Evolutionary conservation across 1,139 yeast genomes (phyloP).

Genomic region (Ogataea hybrid): DNA sequence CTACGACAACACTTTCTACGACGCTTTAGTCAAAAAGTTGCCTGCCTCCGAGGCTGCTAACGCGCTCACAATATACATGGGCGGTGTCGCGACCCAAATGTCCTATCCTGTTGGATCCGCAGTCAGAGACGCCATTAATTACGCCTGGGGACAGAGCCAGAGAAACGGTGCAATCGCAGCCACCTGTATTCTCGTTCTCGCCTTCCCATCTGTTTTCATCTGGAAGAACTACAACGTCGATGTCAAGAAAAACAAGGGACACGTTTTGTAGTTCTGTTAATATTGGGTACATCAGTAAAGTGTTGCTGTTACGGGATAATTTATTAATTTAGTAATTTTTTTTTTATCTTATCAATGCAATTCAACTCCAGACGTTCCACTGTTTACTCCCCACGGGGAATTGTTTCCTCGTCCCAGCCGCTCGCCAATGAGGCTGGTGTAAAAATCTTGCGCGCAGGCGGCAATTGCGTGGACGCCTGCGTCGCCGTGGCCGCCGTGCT

Average conservation of each 20-base stretch:
- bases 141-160: slow-evolving; percentile 23
- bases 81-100: slow-evolving; percentile 20
- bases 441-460: slow-evolving; percentile 63
- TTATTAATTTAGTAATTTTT: not conserved
- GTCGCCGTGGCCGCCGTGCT: slow-evolving; percentile 78
- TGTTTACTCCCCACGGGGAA: slow-evolving; percentile 72
- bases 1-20: slow-evolving; percentile 29
- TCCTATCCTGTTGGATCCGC: slow-evolving; percentile 20
- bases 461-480: slow-evolving; percentile 80
- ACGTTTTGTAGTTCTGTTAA: slow-evolving; percentile 10
- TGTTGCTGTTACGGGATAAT: no score
- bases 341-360: slow-evolving; percentile 1
- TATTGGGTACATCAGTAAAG: no score
- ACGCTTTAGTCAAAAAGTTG: slow-evolving; percentile 13
- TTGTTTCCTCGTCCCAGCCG: slow-evolving; percentile 76
- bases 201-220: slow-evolving; percentile 16
- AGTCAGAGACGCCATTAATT: slow-evolving; percentile 18
- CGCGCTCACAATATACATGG: slow-evolving; percentile 14
- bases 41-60: slow-evolving; percentile 15
- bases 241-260: slow-evolving; percentile 19
- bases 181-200: slow-evolving; percentile 17
- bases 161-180: slow-evolving; percentile 19
- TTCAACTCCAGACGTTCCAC: slow-evolving; percentile 67
- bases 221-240: slow-evolving; percentile 24
- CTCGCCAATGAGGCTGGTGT: slow-evolving; percentile 76